A percentile compares a stretch with the other conserved stretches of the same genome.
Conservation (phyloP, 257 asterid species). For the Solanum appendiculatum region DNA sequence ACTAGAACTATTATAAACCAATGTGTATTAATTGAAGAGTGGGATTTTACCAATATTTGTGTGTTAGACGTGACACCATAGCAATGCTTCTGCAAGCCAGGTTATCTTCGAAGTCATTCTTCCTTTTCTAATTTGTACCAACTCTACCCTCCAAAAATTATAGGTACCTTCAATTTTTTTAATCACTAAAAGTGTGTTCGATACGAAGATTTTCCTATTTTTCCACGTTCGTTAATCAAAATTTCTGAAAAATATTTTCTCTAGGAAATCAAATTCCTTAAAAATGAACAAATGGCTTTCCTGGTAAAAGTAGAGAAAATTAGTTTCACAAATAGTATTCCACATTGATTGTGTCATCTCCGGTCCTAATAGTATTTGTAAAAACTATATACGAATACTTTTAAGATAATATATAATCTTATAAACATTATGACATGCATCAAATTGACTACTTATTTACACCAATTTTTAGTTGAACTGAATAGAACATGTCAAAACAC, state of each 20-base stretch:
- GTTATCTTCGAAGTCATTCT: not conserved
- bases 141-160: not conserved
- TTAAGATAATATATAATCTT: too few relatives aligned
- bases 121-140: not conserved
- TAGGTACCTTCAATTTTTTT: not conserved
- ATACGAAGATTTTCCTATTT: not conserved
- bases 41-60: not conserved
- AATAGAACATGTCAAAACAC: not conserved
- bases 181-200: not conserved
- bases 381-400: too few relatives aligned
- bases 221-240: too few relatives aligned
- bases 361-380: too few relatives aligned
- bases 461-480: not conserved
- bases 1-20: not conserved
- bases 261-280: too few relatives aligned
- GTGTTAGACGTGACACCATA: not conserved
- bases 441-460: not conserved
- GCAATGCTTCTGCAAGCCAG: not conserved
- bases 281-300: too few relatives aligned
- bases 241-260: too few relatives aligned
- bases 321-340: too few relatives aligned
- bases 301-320: too few relatives aligned
- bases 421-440: not conserved
- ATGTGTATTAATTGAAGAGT: not conserved
- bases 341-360: too few relatives aligned